Conservation (phyloP, 805 yeast genomes). For the Yarrowia sp. region DNA sequence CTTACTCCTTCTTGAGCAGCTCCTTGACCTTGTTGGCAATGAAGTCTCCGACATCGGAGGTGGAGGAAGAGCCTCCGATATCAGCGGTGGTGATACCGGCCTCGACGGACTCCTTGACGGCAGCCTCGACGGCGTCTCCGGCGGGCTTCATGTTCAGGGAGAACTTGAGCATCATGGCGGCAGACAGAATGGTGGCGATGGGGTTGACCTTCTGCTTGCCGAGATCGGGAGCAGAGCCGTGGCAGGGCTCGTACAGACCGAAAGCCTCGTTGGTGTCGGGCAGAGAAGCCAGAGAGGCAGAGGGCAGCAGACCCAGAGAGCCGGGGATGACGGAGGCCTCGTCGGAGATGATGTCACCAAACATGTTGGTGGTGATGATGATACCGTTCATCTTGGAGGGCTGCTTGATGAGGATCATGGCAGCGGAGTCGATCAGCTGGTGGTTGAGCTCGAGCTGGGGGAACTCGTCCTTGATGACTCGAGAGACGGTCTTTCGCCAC, state of each 20-base stretch:
- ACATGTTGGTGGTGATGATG: slow-evolving; percentile 92
- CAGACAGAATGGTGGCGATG: slow-evolving; percentile 91
- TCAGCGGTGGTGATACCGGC: slow-evolving; percentile 90
- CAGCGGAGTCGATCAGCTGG: slow-evolving; percentile 98
- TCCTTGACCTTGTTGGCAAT: slow-evolving; percentile 74
- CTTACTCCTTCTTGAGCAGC: slow-evolving; percentile 51
- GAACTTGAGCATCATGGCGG: slow-evolving; percentile 95
- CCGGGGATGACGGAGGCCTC: slow-evolving; percentile 99
- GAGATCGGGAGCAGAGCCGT: slow-evolving; percentile 97
- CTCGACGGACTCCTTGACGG: slow-evolving; percentile 84
- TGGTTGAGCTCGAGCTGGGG: slow-evolving; percentile 88
- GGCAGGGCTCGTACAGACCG: slow-evolving; percentile 98
- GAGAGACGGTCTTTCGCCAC: slow-evolving; percentile 94
- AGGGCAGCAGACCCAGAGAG: slow-evolving; percentile 92
- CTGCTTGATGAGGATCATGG: slow-evolving; percentile 92
- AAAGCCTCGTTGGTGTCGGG: slow-evolving; percentile 95
- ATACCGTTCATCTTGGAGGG: slow-evolving; percentile 94
- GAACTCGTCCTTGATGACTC: slow-evolving; percentile 84
- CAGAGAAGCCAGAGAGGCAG: slow-evolving; percentile 95
- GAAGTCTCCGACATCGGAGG: slow-evolving; percentile 94
- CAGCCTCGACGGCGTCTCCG: slow-evolving; percentile 87
- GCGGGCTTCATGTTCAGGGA: slow-evolving; percentile 83
- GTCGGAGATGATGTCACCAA: slow-evolving; percentile 97
- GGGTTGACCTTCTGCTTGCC: slow-evolving; percentile 90
- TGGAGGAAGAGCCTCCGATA: slow-evolving; percentile 81